These are phyloP conservation scores for Mycena sp. DNA, from an alignment of 1,284 basidiomycete genomes.

Conservation along the genomic window DNA sequence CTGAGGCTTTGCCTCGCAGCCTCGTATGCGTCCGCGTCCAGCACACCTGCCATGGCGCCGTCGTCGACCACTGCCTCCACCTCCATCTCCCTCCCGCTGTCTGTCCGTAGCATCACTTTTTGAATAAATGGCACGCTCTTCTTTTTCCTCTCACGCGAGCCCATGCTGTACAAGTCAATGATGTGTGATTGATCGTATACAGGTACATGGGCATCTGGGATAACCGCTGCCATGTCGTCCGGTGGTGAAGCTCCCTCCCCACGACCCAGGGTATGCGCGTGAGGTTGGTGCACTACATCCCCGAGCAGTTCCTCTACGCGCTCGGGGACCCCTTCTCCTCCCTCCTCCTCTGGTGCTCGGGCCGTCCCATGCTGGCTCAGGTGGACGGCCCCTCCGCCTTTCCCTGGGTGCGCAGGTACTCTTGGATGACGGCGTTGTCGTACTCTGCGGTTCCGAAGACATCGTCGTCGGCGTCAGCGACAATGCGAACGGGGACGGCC, in stretches of 20 bases:
- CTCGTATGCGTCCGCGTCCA: background rate
- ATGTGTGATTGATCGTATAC: background rate
- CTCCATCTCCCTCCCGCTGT: conserved; percentile 1
- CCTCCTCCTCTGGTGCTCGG: too few species aligned
- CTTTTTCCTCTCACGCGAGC: too few species aligned
- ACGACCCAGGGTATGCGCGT: background rate
- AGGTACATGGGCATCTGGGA: conserved; percentile 11
- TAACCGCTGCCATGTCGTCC: background rate
- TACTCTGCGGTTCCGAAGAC: too few species aligned
- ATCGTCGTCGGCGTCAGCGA: too few species aligned
- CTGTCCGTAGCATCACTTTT: background rate
- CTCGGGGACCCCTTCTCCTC: too few species aligned
- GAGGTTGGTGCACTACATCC: conserved; percentile 5
- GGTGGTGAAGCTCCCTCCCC: conserved; percentile 6
- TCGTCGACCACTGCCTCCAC: conserved; percentile 10
- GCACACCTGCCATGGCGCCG: background rate
- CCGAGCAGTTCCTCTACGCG: conserved; percentile 3
- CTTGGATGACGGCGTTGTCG: background rate
- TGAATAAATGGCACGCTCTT: too few species aligned
- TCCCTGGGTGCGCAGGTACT: conserved; percentile 10
- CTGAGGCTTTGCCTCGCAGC: background rate
- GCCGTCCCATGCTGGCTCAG: too few species aligned
- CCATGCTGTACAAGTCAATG: too few species aligned
- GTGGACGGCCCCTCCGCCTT: conserved; percentile 22
- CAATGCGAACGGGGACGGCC: too few species aligned